A percentile compares a stretch with the other conserved stretches of the same genome.
These are phyloP conservation scores for Phytophthora pisi DNA, from an alignment of 352 stramenopile genomes.

Conservation along the genomic window DNA sequence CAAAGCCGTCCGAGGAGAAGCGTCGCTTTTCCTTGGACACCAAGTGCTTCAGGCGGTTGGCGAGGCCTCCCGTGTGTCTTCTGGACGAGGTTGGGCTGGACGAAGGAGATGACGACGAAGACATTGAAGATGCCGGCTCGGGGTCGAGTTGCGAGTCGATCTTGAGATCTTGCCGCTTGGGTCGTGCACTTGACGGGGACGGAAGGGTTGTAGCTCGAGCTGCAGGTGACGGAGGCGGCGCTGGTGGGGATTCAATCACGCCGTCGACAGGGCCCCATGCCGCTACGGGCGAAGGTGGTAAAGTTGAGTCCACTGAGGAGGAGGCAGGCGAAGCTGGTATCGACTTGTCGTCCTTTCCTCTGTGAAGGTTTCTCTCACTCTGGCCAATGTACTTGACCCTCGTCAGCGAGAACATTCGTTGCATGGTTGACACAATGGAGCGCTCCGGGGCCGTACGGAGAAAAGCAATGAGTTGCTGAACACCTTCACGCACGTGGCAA, in stretches of 20 bases:
- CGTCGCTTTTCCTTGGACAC: constrained; percentile 92
- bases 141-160: constrained; percentile 30
- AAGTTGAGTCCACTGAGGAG: constrained; percentile 10
- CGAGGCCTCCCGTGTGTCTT: constrained; percentile 32
- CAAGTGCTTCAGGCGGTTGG: constrained; percentile 77
- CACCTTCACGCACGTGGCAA: constrained; percentile 6
- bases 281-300: constrained; percentile 19
- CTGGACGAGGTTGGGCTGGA: constrained; percentile 28
- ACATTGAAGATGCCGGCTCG: constrained; percentile 16
- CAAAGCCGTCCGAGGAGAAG: constrained; percentile 89
- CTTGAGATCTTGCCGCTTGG: constrained; percentile 21
- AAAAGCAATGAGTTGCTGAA: constrained; percentile 8
- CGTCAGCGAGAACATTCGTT: constrained; percentile 36
- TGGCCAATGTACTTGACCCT: constrained; percentile 18
- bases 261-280: constrained; percentile 18
- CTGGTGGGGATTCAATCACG: constrained; percentile 2
- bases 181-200: constrained; percentile 15
- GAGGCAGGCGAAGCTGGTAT: constrained; percentile 1
- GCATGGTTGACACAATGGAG: constrained; percentile 19
- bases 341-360: constrained; percentile 24
- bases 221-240: constrained; percentile 23
- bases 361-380: constrained; percentile 21
- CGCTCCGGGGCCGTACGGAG: not conserved
- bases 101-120: constrained; percentile 17
- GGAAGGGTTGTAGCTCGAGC: constrained; percentile 5